These are phyloP conservation scores for Zymoseptoria tritici DNA, from an alignment of 2,329 filamentous ascomycete species.

Conservation along the genomic window DNA sequence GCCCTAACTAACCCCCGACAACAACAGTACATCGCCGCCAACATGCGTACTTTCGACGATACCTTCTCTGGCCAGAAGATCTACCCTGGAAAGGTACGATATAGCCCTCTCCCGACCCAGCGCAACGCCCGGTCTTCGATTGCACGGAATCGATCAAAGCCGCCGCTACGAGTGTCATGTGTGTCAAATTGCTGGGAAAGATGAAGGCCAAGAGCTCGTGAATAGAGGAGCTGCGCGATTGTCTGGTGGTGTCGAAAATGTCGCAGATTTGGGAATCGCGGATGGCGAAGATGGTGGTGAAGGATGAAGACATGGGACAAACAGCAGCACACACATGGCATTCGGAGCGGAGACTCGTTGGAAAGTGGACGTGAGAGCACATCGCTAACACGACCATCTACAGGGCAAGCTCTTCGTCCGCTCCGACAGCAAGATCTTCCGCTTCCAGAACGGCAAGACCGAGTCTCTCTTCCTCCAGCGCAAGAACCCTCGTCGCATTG, in stretches of 20 bases:
- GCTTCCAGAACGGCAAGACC: slow-evolving; percentile 99
- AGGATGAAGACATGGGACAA: not conserved
- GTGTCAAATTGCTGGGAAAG: not conserved
- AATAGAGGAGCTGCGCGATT: not conserved
- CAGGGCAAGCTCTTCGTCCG: slow-evolving; percentile 99
- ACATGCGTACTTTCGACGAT: slow-evolving; percentile 72
- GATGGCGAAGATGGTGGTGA: not conserved
- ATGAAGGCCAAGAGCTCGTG: not conserved
- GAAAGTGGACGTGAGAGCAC: not conserved
- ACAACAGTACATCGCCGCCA: slow-evolving; percentile 34
- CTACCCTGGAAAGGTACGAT: slow-evolving; percentile 67
- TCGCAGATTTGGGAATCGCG: not conserved
- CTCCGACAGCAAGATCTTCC: slow-evolving; percentile 99
- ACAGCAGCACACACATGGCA: slow-evolving; percentile 1
- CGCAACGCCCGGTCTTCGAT: not conserved
- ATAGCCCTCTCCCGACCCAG: not conserved
- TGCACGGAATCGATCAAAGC: not conserved
- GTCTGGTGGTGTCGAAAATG: not conserved
- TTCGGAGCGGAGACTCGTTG: not conserved
- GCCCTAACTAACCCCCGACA: not conserved
- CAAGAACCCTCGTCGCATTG: slow-evolving; percentile 99
- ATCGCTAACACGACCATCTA: slow-evolving; percentile 14
- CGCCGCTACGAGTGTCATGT: not conserved
- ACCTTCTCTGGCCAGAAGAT: slow-evolving; percentile 71
- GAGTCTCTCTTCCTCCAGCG: slow-evolving; percentile 99